A percentile compares a stretch with the other conserved stretches of the same genome.
These are phyloP conservation scores for Oryza coarctata DNA, from an alignment of 176 grass and related monocot species.

Conservation along the genomic window DNA sequence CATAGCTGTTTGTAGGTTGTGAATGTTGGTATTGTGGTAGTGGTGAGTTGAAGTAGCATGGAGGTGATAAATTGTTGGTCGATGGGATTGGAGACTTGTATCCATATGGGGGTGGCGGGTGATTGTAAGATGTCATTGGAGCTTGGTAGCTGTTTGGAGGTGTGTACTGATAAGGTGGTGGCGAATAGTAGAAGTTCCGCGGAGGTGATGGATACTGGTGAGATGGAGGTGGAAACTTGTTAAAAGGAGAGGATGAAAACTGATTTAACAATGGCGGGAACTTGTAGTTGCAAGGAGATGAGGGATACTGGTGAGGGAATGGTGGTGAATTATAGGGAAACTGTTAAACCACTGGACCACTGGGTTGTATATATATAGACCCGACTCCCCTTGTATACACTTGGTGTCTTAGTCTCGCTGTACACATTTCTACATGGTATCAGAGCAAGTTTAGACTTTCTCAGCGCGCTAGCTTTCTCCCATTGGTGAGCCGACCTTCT, in stretches of 20 bases:
- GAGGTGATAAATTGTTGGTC: slow-evolving; percentile 42
- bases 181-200: slow-evolving; percentile 17
- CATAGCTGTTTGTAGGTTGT: slow-evolving; percentile 7
- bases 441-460: too few species aligned
- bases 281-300: slow-evolving; percentile 36
- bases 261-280: slow-evolving; percentile 33
- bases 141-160: slow-evolving; percentile 38
- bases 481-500: too few species aligned
- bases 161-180: slow-evolving; percentile 30
- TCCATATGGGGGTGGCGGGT: slow-evolving; percentile 1
- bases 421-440: too few species aligned
- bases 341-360: too few species aligned
- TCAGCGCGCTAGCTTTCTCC: too few species aligned
- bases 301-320: slow-evolving; percentile 37
- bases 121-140: slow-evolving; percentile 26
- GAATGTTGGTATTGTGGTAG: slow-evolving; percentile 31
- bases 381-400: too few species aligned
- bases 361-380: too few species aligned
- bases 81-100: slow-evolving; percentile 20
- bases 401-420: too few species aligned
- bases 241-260: slow-evolving; percentile 27
- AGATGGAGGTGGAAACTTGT: slow-evolving; percentile 31
- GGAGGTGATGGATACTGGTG: slow-evolving; percentile 50
- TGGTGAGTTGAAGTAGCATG: slow-evolving; percentile 54
- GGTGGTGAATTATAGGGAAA: slow-evolving; percentile 34